Conservation (phyloP, 2,329 filamentous ascomycete species). For the Fusarium tjaetaba region DNA sequence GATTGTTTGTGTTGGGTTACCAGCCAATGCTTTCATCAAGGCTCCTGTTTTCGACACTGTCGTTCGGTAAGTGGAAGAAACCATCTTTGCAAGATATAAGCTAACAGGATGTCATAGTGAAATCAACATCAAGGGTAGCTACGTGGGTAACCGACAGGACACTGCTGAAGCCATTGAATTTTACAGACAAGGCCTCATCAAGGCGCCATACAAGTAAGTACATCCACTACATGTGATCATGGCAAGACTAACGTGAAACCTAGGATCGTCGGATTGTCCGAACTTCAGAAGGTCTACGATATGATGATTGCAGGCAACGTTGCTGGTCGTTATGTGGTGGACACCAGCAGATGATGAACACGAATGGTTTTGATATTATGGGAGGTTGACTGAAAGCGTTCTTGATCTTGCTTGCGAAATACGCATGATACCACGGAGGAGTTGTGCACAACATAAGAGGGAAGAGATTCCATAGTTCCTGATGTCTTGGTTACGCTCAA, state of each 20-base stretch:
- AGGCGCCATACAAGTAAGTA: slow-evolving; percentile 76
- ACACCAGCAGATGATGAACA: slow-evolving; percentile 66
- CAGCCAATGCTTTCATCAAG: slow-evolving; percentile 79
- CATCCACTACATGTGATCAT: accelerated
- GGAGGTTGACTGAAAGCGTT: not conserved
- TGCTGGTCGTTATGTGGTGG: slow-evolving; percentile 78
- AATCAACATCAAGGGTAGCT: slow-evolving; percentile 88
- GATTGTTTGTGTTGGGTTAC: slow-evolving; percentile 86
- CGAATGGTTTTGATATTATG: not conserved
- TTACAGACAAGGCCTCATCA: slow-evolving; percentile 81
- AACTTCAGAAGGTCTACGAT: slow-evolving; percentile 80
- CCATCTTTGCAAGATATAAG: accelerated
- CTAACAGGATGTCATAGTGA: slow-evolving; percentile 60
- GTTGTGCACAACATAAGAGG: not conserved
- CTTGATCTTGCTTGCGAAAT: not conserved
- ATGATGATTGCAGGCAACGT: slow-evolving; percentile 74
- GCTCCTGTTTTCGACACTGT: slow-evolving; percentile 90
- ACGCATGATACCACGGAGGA: not conserved
- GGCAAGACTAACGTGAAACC: not conserved
- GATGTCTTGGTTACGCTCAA: not conserved
- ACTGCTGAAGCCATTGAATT: slow-evolving; percentile 88
- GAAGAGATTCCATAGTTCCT: too few species aligned
- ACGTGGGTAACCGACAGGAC: slow-evolving; percentile 89
- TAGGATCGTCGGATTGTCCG: slow-evolving; percentile 74
- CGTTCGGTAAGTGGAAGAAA: slow-evolving; percentile 51